Evolutionary conservation across 805 yeast genomes (phyloP), one percentile per base, ranked within the genome.

Genomic region (Saccharomycopsis sp.): DNA sequence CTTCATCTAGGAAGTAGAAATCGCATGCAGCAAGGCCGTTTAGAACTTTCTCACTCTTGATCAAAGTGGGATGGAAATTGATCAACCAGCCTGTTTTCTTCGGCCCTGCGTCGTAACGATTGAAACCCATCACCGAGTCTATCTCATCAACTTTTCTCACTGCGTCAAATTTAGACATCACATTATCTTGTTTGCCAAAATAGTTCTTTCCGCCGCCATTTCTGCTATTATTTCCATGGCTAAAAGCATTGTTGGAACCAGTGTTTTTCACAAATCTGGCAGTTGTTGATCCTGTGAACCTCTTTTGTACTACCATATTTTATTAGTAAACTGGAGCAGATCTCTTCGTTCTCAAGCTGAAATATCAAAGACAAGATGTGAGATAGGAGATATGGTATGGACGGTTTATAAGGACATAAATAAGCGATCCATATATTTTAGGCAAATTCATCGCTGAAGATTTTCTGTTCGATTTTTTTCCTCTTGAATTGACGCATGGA

Each of bases 1-100:
- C 97, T 66, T 89, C 97, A 69, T 91, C 98, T 5, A 94, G 72
- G 65, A 95, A 94, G 68, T 95, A 95, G 70, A 87, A 91, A 65
- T 94, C 97, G 2, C 92, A 97, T 2, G 92, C 99, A 0, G 97
- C 81, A 40, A 80, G 75, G 8, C 96, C 97, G n/a, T 80, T 75
- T 9, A 78, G 65, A 50, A 76, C 74, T 34, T 82, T 84, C 2
- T 80, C 81, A 12, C 81, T 78, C 1, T 86, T 81, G 2, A 87
- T 69, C 1, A 87, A 76, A 0, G 96, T 89, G 1, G 96, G 82
- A 73, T 92, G 99, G 94, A 94, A 90, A 67, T 94, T 95, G 48
- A 87, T 80, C 56, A 94, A 74, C 99, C 99, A 94, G 50, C 99
- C 99, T 16, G 80, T 80, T 57, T 79, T 78, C 52, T 77, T 69